Evolutionary conservation across 2,329 filamentous ascomycete species (phyloP), one percentile per base, ranked within the genome.

Genomic region (Drechslera avenae): DNA sequence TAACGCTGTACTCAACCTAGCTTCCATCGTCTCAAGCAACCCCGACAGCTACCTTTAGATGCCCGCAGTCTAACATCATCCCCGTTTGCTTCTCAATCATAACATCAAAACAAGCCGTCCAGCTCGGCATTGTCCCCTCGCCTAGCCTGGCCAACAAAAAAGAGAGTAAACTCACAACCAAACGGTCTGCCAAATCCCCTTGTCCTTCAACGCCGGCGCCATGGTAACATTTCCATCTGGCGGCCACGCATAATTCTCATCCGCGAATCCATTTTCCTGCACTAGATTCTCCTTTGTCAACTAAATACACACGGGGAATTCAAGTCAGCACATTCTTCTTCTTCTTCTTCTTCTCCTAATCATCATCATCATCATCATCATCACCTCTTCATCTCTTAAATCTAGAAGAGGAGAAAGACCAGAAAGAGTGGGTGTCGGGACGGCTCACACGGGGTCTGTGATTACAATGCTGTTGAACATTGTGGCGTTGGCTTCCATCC

Each of bases 141-240:
- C 56, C 58, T 62, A 33, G 4, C 12, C 14, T 30, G 16, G 5
- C n/a, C 4, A 13, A 7, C 1, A 16, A 5, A 12, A 40, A 1
- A 12, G 13, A 5, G 18, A 31, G 16, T 3, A 39, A 17, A 56
- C 55, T 52, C 45, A 58, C 52, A 64, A 26, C 2, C 54, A 46
- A 6, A 68, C 35, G 2, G 53, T 60, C 51, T 62, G 56, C 64
- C 65, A 68, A 19, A 66, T 67, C 4, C 65, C 65, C 50, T 66
- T 67, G 21, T 68, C 65, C 26, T 61, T 33, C 36, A 68, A 46
- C 6, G 56, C 56, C 39, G 60, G 36, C 7, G 65, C 63, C 2
- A 33, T 50, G 39, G 48, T 54, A 4, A 67, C 44, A 10, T 39
- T 56, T 28, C 23, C n/a, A 30, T 64, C 57, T 18, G 50, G 53